Evolutionary conservation across 2,329 filamentous ascomycete species (phyloP).

Genomic region (Fusarium oligoseptatum): DNA sequence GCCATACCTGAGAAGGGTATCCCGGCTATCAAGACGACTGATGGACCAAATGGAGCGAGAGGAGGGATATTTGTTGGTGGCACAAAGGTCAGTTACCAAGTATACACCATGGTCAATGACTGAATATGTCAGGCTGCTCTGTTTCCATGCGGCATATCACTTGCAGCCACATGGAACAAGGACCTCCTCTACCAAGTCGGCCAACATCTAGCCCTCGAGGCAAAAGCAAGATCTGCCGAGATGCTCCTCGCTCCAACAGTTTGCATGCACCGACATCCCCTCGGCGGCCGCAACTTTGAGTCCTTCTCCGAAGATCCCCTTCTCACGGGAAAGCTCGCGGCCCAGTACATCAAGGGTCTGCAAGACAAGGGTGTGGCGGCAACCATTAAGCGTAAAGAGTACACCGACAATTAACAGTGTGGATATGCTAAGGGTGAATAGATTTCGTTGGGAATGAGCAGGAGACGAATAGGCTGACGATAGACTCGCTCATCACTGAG

Average conservation of each 20-base stretch:
- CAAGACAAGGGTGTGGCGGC: slow-evolving; percentile 82
- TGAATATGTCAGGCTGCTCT: slow-evolving; percentile 71
- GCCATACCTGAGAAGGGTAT: slow-evolving; percentile 73
- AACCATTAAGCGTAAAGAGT: slow-evolving; percentile 77
- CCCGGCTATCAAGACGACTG: slow-evolving; percentile 74
- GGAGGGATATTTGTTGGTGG: slow-evolving; percentile 78
- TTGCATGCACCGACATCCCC: slow-evolving; percentile 84
- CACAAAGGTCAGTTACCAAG: slow-evolving; percentile 62
- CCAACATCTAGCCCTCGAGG: slow-evolving; percentile 77
- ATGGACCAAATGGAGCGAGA: slow-evolving; percentile 78
- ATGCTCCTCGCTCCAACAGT: slow-evolving; percentile 83
- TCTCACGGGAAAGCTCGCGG: slow-evolving; percentile 79
- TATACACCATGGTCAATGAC: not conserved
- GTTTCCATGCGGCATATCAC: slow-evolving; percentile 82
- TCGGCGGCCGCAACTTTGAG: slow-evolving; percentile 89
- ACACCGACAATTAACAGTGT: not conserved
- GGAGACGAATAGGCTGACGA: slow-evolving; percentile 68
- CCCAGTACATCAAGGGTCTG: slow-evolving; percentile 78
- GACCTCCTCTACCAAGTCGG: slow-evolving; percentile 78
- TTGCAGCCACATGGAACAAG: slow-evolving; percentile 84
- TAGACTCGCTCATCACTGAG: slow-evolving; percentile 75
- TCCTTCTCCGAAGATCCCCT: slow-evolving; percentile 88
- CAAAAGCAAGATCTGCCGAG: slow-evolving; percentile 79
- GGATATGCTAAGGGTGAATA: slow-evolving; percentile 39
- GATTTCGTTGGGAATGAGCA: slow-evolving; percentile 81